Conservation (phyloP, 768 basidiomycete species). For the Fomitopsis pulvina region DNA sequence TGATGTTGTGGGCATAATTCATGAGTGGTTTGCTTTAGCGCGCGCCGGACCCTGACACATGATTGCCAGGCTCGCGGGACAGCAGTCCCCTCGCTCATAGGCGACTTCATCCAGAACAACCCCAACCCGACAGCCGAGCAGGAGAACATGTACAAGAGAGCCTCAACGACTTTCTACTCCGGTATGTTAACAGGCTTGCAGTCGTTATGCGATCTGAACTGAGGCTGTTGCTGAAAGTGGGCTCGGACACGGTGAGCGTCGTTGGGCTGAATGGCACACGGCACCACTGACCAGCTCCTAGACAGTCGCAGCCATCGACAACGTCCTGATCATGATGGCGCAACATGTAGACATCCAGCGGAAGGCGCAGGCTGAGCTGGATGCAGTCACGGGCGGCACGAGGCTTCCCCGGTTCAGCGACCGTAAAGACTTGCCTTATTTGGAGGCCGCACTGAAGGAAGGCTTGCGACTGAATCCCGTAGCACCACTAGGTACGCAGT, state of each 20-base stretch:
- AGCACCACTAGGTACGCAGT: constrained; percentile 14
- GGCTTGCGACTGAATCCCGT: constrained; percentile 23
- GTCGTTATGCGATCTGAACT: neutral
- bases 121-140: neutral
- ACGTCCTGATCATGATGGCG: constrained; percentile 26
- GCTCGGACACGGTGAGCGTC: neutral
- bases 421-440: neutral
- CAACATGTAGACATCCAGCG: constrained; percentile 24
- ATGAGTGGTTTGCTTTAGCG: no score
- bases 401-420: neutral
- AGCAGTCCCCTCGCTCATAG: neutral
- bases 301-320: neutral
- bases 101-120: neutral
- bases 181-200: neutral
- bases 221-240: neutral
- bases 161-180: neutral
- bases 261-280: no score
- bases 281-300: neutral
- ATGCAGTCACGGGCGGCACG: constrained; percentile 12
- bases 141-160: neutral
- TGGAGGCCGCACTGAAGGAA: constrained; percentile 18
- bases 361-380: constrained; percentile 23
- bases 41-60: no score
- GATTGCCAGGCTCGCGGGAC: neutral
- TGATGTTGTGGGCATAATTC: neutral